phyloP scores from a whole-genome alignment of 306 rosid species.

The Rosa chinensis region DNA sequence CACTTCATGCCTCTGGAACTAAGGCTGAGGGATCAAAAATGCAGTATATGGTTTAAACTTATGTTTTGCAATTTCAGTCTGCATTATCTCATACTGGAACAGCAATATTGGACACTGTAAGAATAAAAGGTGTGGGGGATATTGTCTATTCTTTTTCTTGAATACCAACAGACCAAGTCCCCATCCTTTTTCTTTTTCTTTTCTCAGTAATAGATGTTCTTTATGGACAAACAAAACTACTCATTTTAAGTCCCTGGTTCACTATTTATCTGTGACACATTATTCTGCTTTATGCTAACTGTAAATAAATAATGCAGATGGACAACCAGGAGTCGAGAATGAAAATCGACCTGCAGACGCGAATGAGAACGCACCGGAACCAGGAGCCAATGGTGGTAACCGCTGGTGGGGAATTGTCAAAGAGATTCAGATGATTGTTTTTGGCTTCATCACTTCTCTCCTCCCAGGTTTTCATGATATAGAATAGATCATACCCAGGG shows the following conservation, averaged over 20 bases:
- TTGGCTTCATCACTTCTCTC: constrained; percentile 90
- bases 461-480: constrained; percentile 95
- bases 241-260: not conserved
- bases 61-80: not conserved
- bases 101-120: not conserved
- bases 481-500: constrained; percentile 42
- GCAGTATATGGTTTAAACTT: not conserved
- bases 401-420: constrained; percentile 93
- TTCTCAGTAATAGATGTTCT: not conserved
- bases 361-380: constrained; percentile 60
- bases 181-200: not conserved
- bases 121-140: not conserved
- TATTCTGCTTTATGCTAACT: not conserved
- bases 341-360: constrained; percentile 55
- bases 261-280: not conserved
- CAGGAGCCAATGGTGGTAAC: constrained; percentile 64
- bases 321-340: constrained; percentile 52
- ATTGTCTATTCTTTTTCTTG: not conserved
- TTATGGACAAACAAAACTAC: not conserved
- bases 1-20: not conserved
- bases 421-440: constrained; percentile 94
- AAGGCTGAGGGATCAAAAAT: not conserved
- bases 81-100: not conserved
- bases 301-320: constrained; percentile 40
- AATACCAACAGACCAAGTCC: not conserved